Conservation (phyloP, 208 protist genomes). For the Naegleria lovaniensis region DNA sequence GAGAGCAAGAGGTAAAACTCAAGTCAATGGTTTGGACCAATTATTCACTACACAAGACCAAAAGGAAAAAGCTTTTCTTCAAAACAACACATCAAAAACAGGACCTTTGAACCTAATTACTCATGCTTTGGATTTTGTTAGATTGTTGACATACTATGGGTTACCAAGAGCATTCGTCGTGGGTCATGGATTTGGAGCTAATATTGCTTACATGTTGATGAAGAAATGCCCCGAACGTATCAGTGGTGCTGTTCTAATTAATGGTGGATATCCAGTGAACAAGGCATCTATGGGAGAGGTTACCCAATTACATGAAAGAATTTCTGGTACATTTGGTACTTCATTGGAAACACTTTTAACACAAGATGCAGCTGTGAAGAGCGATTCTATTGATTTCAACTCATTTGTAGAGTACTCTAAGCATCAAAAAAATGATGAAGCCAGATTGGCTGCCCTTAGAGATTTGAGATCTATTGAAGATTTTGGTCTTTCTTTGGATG, state of each 20-base stretch:
- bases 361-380: neutral
- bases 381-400: neutral
- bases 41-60: neutral
- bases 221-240: neutral
- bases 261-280: neutral
- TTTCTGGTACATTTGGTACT: neutral
- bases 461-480: neutral
- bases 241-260: neutral
- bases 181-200: neutral
- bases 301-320: neutral
- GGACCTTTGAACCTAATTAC: neutral
- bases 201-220: neutral
- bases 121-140: slow-evolving; percentile 8
- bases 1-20: neutral
- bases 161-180: neutral
- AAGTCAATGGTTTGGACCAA: neutral
- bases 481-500: neutral
- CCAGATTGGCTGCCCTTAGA: neutral
- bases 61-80: neutral
- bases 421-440: neutral
- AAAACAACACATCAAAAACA: neutral
- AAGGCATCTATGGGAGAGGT: neutral
- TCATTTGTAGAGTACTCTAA: neutral
- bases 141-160: slow-evolving; percentile 2
- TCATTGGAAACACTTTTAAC: neutral